Evolutionary conservation across 2,329 filamentous ascomycete genomes (phyloP), one percentile per base, ranked within the genome.

Genomic region (Mollisia scopiformis): DNA sequence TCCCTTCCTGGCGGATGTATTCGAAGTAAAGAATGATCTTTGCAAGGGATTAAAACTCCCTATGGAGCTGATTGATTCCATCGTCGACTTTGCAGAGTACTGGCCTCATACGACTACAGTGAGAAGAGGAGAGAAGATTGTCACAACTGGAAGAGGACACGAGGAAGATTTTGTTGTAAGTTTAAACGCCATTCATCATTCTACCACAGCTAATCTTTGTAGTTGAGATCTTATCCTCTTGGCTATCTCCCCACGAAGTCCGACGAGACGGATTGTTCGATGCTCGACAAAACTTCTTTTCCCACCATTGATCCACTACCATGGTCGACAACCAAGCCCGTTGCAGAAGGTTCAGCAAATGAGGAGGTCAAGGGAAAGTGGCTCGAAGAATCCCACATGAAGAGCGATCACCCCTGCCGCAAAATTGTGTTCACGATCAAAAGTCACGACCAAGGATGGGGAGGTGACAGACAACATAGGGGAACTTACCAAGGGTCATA

Each of bases 81-180:
- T 89, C 49, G 72, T 88, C 57, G 85, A 89, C 67, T 71, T 76
- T 28, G 86, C 85, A 57, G 85, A 88, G 72, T 88, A 88, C 72
- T 89, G 86, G 86, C 81, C 80, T 14, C 81, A 82, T 65, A 73
- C 75, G 1, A 69, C 74, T 10, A 72, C 72, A 13, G 62, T 75
- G 8, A 35, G 51, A 28, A 31, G 53, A 11, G 55, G 52, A 60
- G 39, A 57, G 35, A 30, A 47, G 52, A 58, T 27, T 31, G 51
- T 70, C 14, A 54, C 39, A 25, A 39, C 58, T 6, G 65, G 63
- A 11, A 27, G 49, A n/a, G 30, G 35, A 19, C n/a, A 31, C 5
- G 19, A 51, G 10, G 77, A 80, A 63, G 70, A 82, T 33, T 77
- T 82, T 28, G 28, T 82, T n/a, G 79, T 80, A 65, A 68, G 75